Evolutionary conservation across 177 flowering plant genomes (phyloP), one percentile per base, ranked within the genome.

Genomic region (Vitis hybrid): DNA sequence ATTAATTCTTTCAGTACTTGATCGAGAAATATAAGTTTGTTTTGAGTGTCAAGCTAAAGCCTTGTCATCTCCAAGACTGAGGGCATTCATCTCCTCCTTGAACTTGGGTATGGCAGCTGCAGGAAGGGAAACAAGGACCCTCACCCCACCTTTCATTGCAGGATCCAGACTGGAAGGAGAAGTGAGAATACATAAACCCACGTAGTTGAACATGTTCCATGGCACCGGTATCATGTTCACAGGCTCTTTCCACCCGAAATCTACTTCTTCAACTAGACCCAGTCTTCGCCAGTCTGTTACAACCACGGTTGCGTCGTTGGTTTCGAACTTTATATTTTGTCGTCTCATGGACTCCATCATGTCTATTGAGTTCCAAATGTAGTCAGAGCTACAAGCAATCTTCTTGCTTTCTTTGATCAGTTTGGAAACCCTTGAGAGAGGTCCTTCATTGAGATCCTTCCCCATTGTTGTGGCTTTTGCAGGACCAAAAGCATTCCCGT

Each of bases 201-300:
- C 64, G 57, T 57, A 69, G 2, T 77, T 70, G 72, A 75, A 72
- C 66, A 71, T 62, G 61, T 71, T 59, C 70, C 62, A 67, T 10
- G 84, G 81, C 19, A 73, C 52, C 2, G 80, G 76, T 1, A 71
- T 45, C 40, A 78, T 56, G 60, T 78, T 78, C 57, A 81, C 81
- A 3, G 70, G 11, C 0, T 17, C 75, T 21, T 59, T 65, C 77
- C 74, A 73, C 57, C 81, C 84, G 51, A 81, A 70, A 66, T 73
- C 78, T 2, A 68, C 68, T 57, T 74, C 72, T 55, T 81, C 73
- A 11, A 75, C n/a, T 12, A 81, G 40, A 64, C 81, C 79, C 62
- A 78, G 34, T 9, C 72, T 75, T 52, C 83, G 75, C 83, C 81
- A 81, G 60, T 81, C 83, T 40, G 83, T 81, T 7, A 81, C 19